Percentiles rank a stretch among this genome's conserved stretches.
Evolutionary conservation across 2,329 filamentous ascomycete genomes (phyloP).

Genomic region (Orbilia ellipsospora): DNA sequence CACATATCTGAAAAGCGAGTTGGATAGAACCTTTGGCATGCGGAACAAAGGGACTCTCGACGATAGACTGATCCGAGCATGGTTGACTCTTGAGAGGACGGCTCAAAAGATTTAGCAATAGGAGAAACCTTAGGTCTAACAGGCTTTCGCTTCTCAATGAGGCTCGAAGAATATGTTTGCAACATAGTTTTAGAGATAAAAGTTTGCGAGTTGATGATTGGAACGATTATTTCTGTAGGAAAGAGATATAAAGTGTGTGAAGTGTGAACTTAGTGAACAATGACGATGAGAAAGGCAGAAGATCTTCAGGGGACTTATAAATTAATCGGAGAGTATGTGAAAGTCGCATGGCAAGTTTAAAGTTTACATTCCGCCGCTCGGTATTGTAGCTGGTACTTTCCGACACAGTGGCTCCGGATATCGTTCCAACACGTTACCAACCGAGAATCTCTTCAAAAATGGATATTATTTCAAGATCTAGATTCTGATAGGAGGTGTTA

Average conservation of each 20-base stretch:
- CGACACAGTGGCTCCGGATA: neutral
- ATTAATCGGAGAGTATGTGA: neutral
- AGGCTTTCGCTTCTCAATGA: slow-evolving; percentile 20
- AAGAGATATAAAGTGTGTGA: neutral
- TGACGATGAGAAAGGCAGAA: slow-evolving; percentile 34
- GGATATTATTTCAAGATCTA: slow-evolving; percentile 16
- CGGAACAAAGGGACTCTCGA: slow-evolving; percentile 32
- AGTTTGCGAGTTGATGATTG: neutral
- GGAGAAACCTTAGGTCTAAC: neutral
- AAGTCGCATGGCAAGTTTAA: slow-evolving; percentile 23
- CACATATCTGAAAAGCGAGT: slow-evolving; percentile 35
- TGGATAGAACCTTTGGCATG: slow-evolving; percentile 31
- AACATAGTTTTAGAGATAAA: slow-evolving; percentile 1
- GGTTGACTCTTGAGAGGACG: neutral
- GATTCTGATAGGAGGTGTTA: slow-evolving; percentile 6
- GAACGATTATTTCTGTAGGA: neutral
- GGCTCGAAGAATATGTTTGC: slow-evolving; percentile 27
- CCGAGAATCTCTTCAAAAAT: neutral
- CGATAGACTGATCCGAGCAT: slow-evolving; percentile 11
- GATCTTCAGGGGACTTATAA: slow-evolving; percentile 45
- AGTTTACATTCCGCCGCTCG: neutral
- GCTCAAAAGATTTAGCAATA: neutral
- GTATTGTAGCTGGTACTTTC: neutral
- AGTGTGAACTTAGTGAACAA: slow-evolving; percentile 7
- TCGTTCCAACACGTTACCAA: too few relatives aligned